Base-by-base conservation (phyloP, 768 basidiomycete species). In the Kwoniella europaea region DNA sequence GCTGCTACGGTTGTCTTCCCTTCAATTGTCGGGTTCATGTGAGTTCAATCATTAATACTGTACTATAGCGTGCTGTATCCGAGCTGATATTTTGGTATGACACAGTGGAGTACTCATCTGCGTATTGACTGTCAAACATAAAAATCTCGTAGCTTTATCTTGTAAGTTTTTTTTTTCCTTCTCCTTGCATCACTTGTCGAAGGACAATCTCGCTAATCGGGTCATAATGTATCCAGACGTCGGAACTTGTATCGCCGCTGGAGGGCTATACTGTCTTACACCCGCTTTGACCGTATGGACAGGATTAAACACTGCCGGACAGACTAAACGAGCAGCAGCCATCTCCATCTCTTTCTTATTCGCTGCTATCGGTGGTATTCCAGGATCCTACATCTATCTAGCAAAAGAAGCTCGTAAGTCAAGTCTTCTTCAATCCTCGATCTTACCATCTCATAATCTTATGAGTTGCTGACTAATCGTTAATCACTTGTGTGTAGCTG, bases 321-420 rank as follows among this genome's bases (percentile, higher is more conserved):
- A 72, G 20, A 74, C 73, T 24, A 75, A 77, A 41, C 58, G 76
- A 53, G 70, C 76, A 10, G 71, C 70, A 4, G 69, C 74, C 44
- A 71, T 76, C 44, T 67, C 71, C 1, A 67, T 78, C 43, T 57
- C 54, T 10, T 56, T 73, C 59, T 71, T 76, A 18, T 63, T 69
- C 43, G 64, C 71, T 41, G 63, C 58, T 12, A 55, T 75, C 15
- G 75, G 75, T 20, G 75, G 79, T 41, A 65, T 78, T 29, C 65
- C 67, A 20, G 76, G 76, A n/a, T 78, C 71, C 35, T 68, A 76
- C 68, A 76, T 75, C 61, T 75, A 74, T 50, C 59, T 80, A 59
- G 75, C 77, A 43, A 69, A 55, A 12, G 78, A 80, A 71, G 74
- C 76, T 65, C 76, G 69, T 73, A 58, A 72, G 71, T 75, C n/a